Evolutionary conservation across 352 stramenopile species (phyloP), one percentile per base, ranked within the genome.

Genomic region (Phytophthora pisi): DNA sequence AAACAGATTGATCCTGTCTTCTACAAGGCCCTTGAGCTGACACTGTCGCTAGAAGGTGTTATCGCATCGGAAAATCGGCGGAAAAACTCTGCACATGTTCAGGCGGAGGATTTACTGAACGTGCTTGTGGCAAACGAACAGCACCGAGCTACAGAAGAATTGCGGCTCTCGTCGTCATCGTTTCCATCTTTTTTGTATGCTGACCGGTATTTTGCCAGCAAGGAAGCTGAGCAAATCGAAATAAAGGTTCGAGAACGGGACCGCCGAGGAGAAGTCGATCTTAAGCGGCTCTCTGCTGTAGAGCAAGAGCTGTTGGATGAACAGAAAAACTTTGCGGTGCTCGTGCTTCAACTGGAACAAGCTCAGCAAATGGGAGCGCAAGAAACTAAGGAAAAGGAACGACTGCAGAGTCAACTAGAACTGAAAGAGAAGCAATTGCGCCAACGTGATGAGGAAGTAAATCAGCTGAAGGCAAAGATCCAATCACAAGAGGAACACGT

Each of bases 231-330:
- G 24, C 65, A 74, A 50, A 38, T 80, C 2, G 63, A 82, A 23
- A 23, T 45, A 20, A 73, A 69, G 10, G 47, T 82, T 23, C 50
- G 38, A 24, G 47, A 75, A 26, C 69, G 72, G n/a, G 64, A 77
- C 30, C 53, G 45, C 6, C 72, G 78, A 52, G 73, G 52, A 3
- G 57, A 79, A 49, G 57, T 84, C 1, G 77, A 80, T 36, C 52
- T 84, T 2, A 89, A 91, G 59, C 71, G 84, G 15, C 78, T 94
- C 13, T 66, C 57, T 28, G 81, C 81, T 1, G 84, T 92, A 5
- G 82, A 92, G 49, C 64, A 77, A 30, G 82, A 94, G 23, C 63
- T 94, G 1, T 43, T 91, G 0, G 82, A 92, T 0, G 86, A 93
- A 36, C 83, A 93, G 45, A 79, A 65, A 23, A 91, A 90, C 57